Percentiles rank a stretch among this genome's conserved stretches.
Conservation (phyloP, 768 basidiomycete genomes). For the Leucosporidium creatinivorum region DNA sequence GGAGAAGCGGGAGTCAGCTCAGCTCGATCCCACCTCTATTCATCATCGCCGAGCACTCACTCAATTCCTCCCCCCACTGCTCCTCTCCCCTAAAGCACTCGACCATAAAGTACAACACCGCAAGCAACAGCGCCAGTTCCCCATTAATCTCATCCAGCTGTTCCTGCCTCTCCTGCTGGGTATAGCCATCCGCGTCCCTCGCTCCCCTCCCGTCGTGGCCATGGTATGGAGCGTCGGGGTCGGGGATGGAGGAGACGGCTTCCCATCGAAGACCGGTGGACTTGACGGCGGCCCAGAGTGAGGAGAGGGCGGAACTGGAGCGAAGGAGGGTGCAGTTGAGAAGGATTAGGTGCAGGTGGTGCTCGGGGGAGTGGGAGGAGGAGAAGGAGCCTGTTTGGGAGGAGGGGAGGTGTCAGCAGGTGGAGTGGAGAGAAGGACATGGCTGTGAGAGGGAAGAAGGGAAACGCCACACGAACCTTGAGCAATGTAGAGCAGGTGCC, state of each 20-base stretch:
- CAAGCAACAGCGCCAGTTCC: constrained; percentile 86
- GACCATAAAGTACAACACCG: constrained; percentile 89
- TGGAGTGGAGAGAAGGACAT: neutral
- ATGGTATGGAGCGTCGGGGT: neutral
- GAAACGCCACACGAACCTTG: no score
- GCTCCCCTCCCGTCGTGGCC: neutral
- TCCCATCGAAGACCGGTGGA: constrained; percentile 56
- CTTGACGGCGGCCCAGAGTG: constrained; percentile 79
- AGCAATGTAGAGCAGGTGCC: constrained; percentile 77
- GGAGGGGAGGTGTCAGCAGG: constrained; percentile 8
- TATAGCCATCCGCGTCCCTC: neutral
- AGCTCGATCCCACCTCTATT: constrained; percentile 5
- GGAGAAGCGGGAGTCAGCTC: constrained; percentile 12
- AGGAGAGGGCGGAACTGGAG: constrained; percentile 69
- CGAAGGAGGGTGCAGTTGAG: constrained; percentile 85
- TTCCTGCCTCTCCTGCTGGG: constrained; percentile 56
- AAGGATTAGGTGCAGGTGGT: constrained; percentile 92
- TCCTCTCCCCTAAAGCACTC: constrained; percentile 90
- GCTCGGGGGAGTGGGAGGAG: constrained; percentile 83
- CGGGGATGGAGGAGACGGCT: neutral
- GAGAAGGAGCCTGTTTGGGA: constrained; percentile 9
- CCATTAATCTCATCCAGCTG: constrained; percentile 83
- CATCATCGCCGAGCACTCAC: constrained; percentile 50
- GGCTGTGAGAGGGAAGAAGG: no score
- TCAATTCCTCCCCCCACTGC: constrained; percentile 91